phyloP scores from a whole-genome alignment of 176 grass and related monocot genomes.

The Miscanthus lutarioriparius region DNA sequence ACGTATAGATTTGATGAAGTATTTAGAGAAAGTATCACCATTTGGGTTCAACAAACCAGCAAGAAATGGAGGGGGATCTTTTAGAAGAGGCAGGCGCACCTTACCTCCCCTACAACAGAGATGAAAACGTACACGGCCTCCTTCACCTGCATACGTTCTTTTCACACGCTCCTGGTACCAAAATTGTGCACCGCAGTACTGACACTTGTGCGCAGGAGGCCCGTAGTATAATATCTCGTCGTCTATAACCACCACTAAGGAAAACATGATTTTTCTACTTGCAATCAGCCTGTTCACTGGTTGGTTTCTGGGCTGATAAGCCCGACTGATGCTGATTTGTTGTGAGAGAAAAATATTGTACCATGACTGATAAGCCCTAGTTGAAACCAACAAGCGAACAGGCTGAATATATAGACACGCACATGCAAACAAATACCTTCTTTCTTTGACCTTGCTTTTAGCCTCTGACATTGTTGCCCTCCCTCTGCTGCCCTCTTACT shows the following conservation, averaged over 20 bases:
- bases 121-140: neutral
- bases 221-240: neutral
- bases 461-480: neutral
- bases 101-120: slow-evolving; percentile 1
- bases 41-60: neutral
- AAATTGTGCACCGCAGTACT: neutral
- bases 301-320: too few species aligned
- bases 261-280: too few species aligned
- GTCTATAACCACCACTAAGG: neutral
- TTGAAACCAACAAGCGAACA: too few species aligned
- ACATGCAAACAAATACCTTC: neutral
- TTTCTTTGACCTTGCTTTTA: neutral
- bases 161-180: slow-evolving; percentile 1
- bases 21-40: neutral
- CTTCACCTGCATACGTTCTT: neutral
- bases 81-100: neutral
- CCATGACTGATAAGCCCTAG: too few species aligned
- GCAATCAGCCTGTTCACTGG: too few species aligned
- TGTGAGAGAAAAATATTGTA: too few species aligned
- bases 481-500: neutral
- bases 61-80: neutral
- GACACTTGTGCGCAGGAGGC: neutral
- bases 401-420: too few species aligned
- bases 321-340: too few species aligned
- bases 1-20: neutral